A percentile compares a stretch with the other conserved stretches of the same genome.
These are phyloP conservation scores for Bolboschoenoplectus hybrid DNA, from an alignment of 202 grass and related monocot species.

Conservation along the genomic window DNA sequence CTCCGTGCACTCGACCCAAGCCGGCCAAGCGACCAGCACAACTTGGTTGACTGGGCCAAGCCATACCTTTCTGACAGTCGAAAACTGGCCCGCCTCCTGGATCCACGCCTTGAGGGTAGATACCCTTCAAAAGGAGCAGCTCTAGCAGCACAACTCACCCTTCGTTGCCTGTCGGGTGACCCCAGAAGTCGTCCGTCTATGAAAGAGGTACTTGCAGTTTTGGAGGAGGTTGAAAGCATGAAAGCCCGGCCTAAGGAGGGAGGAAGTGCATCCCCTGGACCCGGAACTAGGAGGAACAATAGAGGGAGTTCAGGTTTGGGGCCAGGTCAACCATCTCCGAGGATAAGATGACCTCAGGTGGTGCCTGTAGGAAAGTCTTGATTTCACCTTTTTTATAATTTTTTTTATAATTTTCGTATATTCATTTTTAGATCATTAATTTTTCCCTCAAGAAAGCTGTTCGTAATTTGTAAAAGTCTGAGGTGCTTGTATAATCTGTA, in stretches of 20 bases:
- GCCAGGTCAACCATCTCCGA: conserved; percentile 31
- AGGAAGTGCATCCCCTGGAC: conserved; percentile 43
- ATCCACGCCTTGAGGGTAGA: conserved; percentile 58
- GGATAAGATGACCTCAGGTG: conserved; percentile 27
- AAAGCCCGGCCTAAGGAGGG: conserved; percentile 36
- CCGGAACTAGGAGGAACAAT: background rate
- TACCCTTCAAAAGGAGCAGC: conserved; percentile 64
- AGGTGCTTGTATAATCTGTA: conserved; percentile 26
- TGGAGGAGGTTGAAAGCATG: conserved; percentile 66
- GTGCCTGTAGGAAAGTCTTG: conserved; percentile 11
- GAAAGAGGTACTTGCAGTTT: conserved; percentile 64
- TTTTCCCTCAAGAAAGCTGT: conserved; percentile 5
- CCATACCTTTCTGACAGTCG: conserved; percentile 55
- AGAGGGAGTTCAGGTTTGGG: conserved; percentile 32
- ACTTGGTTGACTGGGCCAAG: conserved; percentile 70
- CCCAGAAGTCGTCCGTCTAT: conserved; percentile 73
- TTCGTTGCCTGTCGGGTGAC: conserved; percentile 57
- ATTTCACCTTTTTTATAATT: background rate
- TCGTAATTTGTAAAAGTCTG: conserved; percentile 27
- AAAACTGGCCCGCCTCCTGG: conserved; percentile 69
- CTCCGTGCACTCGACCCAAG: conserved; percentile 71
- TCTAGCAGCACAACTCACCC: conserved; percentile 61
- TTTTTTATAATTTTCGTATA: conserved; percentile 18
- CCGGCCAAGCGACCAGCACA: conserved; percentile 72
- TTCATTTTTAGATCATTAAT: conserved; percentile 32